A percentile compares a stretch with the other conserved stretches of the same genome.
Evolutionary conservation across 352 stramenopile species (phyloP).

Genomic region (Globisporangium alternatum): DNA sequence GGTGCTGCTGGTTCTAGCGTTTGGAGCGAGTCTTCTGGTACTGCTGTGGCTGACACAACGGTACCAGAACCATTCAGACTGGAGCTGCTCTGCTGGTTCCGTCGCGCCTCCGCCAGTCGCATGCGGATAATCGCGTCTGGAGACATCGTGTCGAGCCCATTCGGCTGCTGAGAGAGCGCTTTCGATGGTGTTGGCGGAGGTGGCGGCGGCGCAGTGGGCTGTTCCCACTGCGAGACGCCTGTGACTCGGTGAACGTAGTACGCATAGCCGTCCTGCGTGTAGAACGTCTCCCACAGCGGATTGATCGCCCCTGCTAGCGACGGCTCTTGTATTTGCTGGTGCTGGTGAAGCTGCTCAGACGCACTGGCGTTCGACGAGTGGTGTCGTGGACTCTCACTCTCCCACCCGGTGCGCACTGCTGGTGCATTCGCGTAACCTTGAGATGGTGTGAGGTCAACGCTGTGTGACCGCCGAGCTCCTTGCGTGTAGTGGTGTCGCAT

Average conservation of each 20-base stretch:
- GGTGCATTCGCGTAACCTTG: background rate
- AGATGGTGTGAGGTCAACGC: slow-evolving; percentile 5
- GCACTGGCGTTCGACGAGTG: background rate
- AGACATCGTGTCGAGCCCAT: slow-evolving; percentile 1
- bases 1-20: background rate
- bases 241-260: slow-evolving; percentile 78
- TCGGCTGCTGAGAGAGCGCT: background rate
- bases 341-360: background rate
- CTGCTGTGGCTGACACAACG: background rate
- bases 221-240: slow-evolving; percentile 76
- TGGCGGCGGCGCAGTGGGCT: slow-evolving; percentile 21
- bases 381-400: background rate
- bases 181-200: background rate
- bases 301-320: background rate
- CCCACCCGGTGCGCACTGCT: slow-evolving; percentile 4
- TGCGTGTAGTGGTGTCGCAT: background rate
- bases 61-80: background rate
- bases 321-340: background rate
- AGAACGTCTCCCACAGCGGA: slow-evolving; percentile 60
- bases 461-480: background rate
- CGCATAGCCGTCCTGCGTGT: slow-evolving; percentile 67
- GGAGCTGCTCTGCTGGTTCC: slow-evolving; percentile 19
- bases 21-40: background rate
- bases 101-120: slow-evolving; percentile 34
- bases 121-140: slow-evolving; percentile 47